phyloP scores from a whole-genome alignment of 1,139 yeast species.

The Arxiozyma telluris region DNA sequence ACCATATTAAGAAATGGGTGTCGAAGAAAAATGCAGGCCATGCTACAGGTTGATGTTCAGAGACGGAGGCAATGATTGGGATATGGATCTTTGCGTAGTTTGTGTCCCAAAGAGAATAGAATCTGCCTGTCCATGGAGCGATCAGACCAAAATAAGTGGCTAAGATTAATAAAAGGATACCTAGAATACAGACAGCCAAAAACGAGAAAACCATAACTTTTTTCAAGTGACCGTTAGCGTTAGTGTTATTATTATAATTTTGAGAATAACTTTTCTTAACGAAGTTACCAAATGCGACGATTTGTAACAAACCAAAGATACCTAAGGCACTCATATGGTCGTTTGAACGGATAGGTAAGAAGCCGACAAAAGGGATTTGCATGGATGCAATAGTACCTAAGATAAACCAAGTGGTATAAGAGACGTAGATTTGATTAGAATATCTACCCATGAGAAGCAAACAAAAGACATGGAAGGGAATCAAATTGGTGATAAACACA shows the following conservation, averaged over 20 bases:
- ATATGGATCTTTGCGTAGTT: conserved; percentile 95
- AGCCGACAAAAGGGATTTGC: conserved; percentile 99
- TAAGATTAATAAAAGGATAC: conserved; percentile 61
- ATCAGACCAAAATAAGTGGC: conserved; percentile 87
- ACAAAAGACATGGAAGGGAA: conserved; percentile 91
- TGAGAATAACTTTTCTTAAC: conserved; percentile 45
- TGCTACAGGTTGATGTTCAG: conserved; percentile 99
- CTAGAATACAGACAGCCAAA: conserved; percentile 46
- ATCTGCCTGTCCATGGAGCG: conserved; percentile 99
- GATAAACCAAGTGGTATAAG: conserved; percentile 95
- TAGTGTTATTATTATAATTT: too few species aligned
- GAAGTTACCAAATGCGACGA: conserved; percentile 80
- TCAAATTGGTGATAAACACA: conserved; percentile 94
- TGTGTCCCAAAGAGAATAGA: conserved; percentile 97
- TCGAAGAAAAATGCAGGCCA: conserved; percentile 99
- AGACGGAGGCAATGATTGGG: conserved; percentile 97
- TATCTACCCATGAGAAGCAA: conserved; percentile 92
- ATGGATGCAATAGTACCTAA: conserved; percentile 93
- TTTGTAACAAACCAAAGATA: conserved; percentile 88
- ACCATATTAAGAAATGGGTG: conserved; percentile 86
- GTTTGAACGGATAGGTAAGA: conserved; percentile 90
- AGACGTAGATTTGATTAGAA: conserved; percentile 69
- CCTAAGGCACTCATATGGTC: conserved; percentile 99
- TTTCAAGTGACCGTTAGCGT: conserved; percentile 41
- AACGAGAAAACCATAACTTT: conserved; percentile 59